Conservation (phyloP, 805 yeast species). For the Nematodospora valgi region DNA sequence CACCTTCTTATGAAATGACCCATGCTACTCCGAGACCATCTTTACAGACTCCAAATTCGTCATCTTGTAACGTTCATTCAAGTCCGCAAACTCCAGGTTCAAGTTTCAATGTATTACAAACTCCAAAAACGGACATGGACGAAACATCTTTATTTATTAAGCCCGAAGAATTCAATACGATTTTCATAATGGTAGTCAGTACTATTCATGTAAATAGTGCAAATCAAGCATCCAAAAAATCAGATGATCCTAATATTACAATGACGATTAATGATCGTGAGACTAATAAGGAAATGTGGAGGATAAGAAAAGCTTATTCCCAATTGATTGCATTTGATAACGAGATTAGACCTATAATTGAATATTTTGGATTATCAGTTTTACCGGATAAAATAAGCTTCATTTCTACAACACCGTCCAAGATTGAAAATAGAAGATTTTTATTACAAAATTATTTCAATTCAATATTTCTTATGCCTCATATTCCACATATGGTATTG, state of each 20-base stretch:
- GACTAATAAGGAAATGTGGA: slow-evolving; percentile 67
- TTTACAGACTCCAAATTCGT: slow-evolving; percentile 5
- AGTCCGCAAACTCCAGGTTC: slow-evolving; percentile 21
- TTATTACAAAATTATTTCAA: slow-evolving; percentile 58
- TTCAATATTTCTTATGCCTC: slow-evolving; percentile 54
- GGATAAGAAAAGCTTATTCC: slow-evolving; percentile 59
- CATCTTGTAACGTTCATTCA: slow-evolving; percentile 2
- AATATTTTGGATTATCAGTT: slow-evolving; percentile 53
- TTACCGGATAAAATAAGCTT: slow-evolving; percentile 66
- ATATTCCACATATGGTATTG: slow-evolving; percentile 51
- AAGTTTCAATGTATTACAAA: slow-evolving; percentile 20
- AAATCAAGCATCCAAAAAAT: slow-evolving; percentile 33
- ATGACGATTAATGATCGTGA: slow-evolving; percentile 63
- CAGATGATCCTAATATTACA: slow-evolving; percentile 58
- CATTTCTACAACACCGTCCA: slow-evolving; percentile 55
- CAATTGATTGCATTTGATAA: slow-evolving; percentile 62
- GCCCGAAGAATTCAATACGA: slow-evolving; percentile 55
- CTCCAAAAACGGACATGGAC: slow-evolving; percentile 27
- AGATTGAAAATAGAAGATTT: slow-evolving; percentile 58
- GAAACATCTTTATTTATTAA: slow-evolving; percentile 53
- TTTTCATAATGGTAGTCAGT: slow-evolving; percentile 46
- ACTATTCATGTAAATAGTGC: slow-evolving; percentile 37
- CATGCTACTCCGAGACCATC: slow-evolving; percentile 2
- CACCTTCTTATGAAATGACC: slow-evolving; percentile 7
- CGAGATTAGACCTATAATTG: slow-evolving; percentile 50